Conservation (phyloP, 345 rosid species). For the Hibiscus syriacus region DNA sequence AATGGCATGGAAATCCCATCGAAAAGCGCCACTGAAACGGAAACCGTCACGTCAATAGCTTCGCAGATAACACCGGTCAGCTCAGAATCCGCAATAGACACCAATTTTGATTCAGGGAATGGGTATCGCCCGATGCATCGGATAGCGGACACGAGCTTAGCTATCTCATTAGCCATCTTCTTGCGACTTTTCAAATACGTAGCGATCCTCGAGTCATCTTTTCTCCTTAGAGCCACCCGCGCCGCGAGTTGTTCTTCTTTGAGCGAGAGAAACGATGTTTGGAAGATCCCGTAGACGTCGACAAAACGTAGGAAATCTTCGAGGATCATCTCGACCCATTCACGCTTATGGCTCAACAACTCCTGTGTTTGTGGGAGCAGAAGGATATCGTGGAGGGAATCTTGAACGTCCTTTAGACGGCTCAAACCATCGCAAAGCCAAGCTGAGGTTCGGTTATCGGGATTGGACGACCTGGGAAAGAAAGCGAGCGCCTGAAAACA, state of each 20-base stretch:
- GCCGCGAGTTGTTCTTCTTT: constrained; percentile 45
- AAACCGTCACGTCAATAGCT: constrained; percentile 27
- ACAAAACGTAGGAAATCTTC: constrained; percentile 45
- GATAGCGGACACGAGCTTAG: constrained; percentile 22
- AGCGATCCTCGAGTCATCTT: constrained; percentile 32
- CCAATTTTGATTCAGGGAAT: constrained; percentile 9
- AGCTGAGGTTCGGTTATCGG: constrained; percentile 20
- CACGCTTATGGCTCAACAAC: constrained; percentile 31
- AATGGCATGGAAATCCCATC: constrained; percentile 28
- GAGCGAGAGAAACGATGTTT: constrained; percentile 23
- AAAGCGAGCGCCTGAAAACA: constrained; percentile 48
- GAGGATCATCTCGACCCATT: constrained; percentile 42
- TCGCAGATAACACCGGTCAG: constrained; percentile 23
- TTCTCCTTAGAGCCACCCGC: constrained; percentile 43
- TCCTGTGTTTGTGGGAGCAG: constrained; percentile 52
- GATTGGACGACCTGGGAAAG: constrained; percentile 39
- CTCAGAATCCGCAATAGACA: constrained; percentile 21
- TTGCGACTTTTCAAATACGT: constrained; percentile 27
- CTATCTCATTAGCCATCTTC: constrained; percentile 35
- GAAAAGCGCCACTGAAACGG: constrained; percentile 39
- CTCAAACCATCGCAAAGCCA: constrained; percentile 39
- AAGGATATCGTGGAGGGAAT: constrained; percentile 39
- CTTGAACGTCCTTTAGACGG: constrained; percentile 33
- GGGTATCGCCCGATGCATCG: constrained; percentile 14
- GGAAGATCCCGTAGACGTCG: constrained; percentile 55